Conservation (phyloP, 495 filamentous ascomycete species). For the Aspergillus hancockii region DNA sequence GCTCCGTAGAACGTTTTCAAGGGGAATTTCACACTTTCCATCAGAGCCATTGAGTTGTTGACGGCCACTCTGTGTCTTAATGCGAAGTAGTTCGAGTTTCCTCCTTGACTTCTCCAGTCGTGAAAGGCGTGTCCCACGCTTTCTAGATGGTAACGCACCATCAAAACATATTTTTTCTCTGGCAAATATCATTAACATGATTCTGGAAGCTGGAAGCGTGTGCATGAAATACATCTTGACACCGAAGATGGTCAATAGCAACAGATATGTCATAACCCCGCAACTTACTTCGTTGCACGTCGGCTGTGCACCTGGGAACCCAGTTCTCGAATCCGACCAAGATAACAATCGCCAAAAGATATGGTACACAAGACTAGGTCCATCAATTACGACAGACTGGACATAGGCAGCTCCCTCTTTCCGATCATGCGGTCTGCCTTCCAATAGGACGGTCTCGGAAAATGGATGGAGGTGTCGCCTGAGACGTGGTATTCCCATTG, state of each 20-base stretch:
- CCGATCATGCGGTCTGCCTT: neutral
- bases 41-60: neutral
- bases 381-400: constrained; percentile 66
- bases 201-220: neutral
- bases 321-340: constrained; percentile 29
- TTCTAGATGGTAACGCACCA: constrained; percentile 65
- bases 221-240: constrained; percentile 56
- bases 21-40: constrained; percentile 11
- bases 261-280: constrained; percentile 62
- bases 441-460: constrained; percentile 49
- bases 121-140: constrained; percentile 51
- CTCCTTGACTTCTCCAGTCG: constrained; percentile 52
- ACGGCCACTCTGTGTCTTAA: constrained; percentile 14
- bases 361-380: constrained; percentile 73
- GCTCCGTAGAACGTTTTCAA: constrained; percentile 28
- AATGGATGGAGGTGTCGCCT: constrained; percentile 59
- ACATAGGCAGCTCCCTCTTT: constrained; percentile 15
- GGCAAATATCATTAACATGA: constrained; percentile 8
- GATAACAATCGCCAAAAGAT: constrained; percentile 58
- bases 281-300: constrained; percentile 61
- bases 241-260: constrained; percentile 48
- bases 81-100: constrained; percentile 37
- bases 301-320: constrained; percentile 55
- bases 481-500: constrained; percentile 74
- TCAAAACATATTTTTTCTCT: constrained; percentile 72